A percentile compares a stretch with the other conserved stretches of the same genome.
Evolutionary conservation across 2,329 filamentous ascomycete species (phyloP).

Genomic region (Neofusicoccum kwambonambiense): DNA sequence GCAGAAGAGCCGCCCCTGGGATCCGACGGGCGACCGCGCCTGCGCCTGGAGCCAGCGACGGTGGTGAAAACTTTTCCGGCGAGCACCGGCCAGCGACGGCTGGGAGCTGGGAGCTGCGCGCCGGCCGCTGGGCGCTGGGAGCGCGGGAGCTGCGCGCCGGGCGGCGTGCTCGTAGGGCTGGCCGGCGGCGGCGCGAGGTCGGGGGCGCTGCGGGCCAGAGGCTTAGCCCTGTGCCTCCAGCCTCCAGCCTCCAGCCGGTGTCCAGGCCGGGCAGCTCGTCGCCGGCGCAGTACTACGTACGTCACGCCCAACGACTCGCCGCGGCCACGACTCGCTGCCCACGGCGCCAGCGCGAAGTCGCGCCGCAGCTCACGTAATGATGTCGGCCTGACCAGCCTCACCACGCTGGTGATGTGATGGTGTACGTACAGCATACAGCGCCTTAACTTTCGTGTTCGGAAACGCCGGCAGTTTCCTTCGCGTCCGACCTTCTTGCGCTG

Average conservation of each 20-base stretch:
- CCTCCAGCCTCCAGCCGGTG: no score
- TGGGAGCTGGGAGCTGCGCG: background rate
- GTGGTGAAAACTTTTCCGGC: background rate
- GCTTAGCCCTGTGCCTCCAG: background rate
- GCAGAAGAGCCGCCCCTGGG: background rate
- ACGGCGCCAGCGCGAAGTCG: background rate
- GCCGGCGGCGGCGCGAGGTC: background rate
- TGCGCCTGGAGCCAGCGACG: no score
- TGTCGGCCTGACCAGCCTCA: background rate
- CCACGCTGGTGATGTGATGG: background rate
- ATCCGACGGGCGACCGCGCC: background rate
- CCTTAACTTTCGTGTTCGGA: slow-evolving; percentile 1
- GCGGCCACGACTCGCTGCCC: no score
- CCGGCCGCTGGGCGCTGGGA: background rate
- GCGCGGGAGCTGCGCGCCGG: background rate
- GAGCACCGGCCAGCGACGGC: background rate
- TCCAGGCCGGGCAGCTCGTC: background rate
- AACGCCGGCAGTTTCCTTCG: background rate
- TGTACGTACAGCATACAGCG: background rate
- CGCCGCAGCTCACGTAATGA: background rate
- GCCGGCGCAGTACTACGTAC: background rate
- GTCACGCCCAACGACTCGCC: background rate
- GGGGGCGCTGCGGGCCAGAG: slow-evolving; percentile 6
- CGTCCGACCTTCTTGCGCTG: background rate
- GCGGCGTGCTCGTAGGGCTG: background rate